Conservation (phyloP, 441 rosid genomes). For the Arabidopsis lyrata region DNA sequence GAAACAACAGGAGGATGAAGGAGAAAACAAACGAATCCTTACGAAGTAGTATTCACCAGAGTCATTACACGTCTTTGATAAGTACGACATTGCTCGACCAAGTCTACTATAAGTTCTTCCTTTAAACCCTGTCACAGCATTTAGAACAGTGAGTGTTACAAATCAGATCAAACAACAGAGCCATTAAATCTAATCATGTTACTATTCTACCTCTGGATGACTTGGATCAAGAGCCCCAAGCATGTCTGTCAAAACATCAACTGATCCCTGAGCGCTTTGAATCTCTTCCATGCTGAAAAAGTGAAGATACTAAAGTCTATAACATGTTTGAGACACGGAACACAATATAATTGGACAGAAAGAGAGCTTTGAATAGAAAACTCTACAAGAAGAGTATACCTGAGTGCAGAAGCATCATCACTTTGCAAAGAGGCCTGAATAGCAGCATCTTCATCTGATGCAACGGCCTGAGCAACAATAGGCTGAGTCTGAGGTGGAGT, state of each 20-base stretch:
- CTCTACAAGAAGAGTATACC: conserved; percentile 55
- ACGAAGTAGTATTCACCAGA: conserved; percentile 81
- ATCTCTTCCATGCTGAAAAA: conserved; percentile 76
- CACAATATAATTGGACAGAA: not conserved
- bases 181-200: conserved; percentile 14
- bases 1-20: conserved; percentile 18
- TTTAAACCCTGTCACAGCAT: conserved; percentile 69
- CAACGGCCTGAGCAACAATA: conserved; percentile 51
- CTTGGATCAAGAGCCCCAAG: conserved; percentile 90
- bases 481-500: conserved; percentile 99
- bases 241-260: conserved; percentile 87
- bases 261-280: conserved; percentile 74
- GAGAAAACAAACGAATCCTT: conserved; percentile 45
- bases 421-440: conserved; percentile 88
- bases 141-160: conserved; percentile 24
- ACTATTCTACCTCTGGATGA: conserved; percentile 67
- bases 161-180: conserved; percentile 22
- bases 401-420: conserved; percentile 83
- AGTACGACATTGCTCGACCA: conserved; percentile 91
- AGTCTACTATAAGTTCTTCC: conserved; percentile 90
- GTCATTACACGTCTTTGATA: conserved; percentile 87
- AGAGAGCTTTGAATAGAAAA: not conserved
- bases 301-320: conserved; percentile 16
- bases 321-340: conserved; percentile 13
- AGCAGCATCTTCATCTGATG: conserved; percentile 84